Conservation (phyloP, 176 grass and related monocot species). For the Neostapfia colusana region DNA sequence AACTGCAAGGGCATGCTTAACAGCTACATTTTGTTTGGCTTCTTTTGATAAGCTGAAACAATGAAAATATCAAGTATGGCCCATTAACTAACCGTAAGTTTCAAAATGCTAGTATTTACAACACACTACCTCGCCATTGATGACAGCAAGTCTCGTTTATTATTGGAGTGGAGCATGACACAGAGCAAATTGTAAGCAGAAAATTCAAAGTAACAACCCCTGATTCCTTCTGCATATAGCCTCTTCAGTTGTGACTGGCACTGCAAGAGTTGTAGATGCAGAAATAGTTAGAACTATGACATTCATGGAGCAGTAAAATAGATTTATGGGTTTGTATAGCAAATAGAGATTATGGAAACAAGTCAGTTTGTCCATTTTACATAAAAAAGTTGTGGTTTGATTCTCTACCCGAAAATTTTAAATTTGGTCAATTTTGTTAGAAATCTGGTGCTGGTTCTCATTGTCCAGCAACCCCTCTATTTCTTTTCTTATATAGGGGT, state of each 20-base stretch:
- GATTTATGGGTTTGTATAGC: background rate
- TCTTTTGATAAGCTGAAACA: conserved; percentile 74
- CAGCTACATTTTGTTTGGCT: conserved; percentile 72
- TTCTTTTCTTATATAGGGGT: too few species aligned
- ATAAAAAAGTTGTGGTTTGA: background rate
- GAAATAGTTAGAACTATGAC: conserved; percentile 28
- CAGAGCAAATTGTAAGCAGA: conserved; percentile 87
- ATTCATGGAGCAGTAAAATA: conserved; percentile 17
- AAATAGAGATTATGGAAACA: background rate
- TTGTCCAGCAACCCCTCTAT: too few species aligned
- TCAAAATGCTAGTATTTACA: conserved; percentile 6
- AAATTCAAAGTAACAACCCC: conserved; percentile 80
- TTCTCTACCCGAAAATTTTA: background rate
- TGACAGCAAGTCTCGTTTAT: conserved; percentile 82
- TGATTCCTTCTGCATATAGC: conserved; percentile 81
- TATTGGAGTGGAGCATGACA: conserved; percentile 77
- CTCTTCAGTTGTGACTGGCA: conserved; percentile 93
- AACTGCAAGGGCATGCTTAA: conserved; percentile 91
- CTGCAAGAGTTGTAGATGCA: conserved; percentile 47
- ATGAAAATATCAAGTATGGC: conserved; percentile 30
- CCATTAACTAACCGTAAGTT: conserved; percentile 9
- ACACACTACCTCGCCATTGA: conserved; percentile 77
- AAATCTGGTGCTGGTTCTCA: too few species aligned
- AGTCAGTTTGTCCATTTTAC: background rate
- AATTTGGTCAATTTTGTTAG: background rate